These are phyloP conservation scores for Stagonosporopsis vannaccii DNA, from an alignment of 2,329 filamentous ascomycete genomes.

Conservation along the genomic window DNA sequence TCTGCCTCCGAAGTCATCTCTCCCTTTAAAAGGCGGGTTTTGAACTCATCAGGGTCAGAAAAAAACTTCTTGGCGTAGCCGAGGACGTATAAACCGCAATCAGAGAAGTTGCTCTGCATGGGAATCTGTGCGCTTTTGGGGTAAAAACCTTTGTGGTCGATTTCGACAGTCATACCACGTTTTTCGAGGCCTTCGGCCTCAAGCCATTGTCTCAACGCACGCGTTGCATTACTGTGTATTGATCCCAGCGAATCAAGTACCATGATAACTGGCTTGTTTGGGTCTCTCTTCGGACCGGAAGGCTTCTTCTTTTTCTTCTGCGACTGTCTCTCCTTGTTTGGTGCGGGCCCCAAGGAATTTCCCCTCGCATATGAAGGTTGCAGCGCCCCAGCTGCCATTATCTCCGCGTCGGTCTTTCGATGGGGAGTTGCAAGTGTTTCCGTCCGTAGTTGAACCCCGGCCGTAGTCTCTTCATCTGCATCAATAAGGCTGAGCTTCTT, in stretches of 20 bases:
- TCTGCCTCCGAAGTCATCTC: conserved; percentile 65
- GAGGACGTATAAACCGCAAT: conserved; percentile 88
- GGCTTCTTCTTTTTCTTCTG: conserved; percentile 32
- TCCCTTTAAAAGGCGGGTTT: conserved; percentile 69
- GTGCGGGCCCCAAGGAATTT: neutral
- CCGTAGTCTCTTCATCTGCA: conserved; percentile 19
- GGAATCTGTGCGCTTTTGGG: conserved; percentile 72
- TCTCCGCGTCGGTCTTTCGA: neutral
- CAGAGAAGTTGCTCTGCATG: conserved; percentile 80
- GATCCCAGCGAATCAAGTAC: conserved; percentile 85
- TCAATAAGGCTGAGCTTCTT: conserved; percentile 31
- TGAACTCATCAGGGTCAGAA: conserved; percentile 73
- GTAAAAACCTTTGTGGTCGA: conserved; percentile 66
- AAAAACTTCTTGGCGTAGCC: conserved; percentile 87
- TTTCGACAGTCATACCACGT: conserved; percentile 56
- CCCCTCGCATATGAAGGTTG: neutral
- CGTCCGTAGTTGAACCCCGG: neutral
- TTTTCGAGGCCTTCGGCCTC: conserved; percentile 74
- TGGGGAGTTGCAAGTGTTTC: neutral
- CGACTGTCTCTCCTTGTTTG: neutral
- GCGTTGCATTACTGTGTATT: conserved; percentile 66
- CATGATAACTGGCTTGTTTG: conserved; percentile 70
- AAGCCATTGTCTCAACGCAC: conserved; percentile 78
- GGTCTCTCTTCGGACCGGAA: conserved; percentile 39
- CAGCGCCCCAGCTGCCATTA: neutral